These are phyloP conservation scores for Ceratocystis alfenasii DNA, from an alignment of 2,329 filamentous ascomycete genomes.

Conservation along the genomic window DNA sequence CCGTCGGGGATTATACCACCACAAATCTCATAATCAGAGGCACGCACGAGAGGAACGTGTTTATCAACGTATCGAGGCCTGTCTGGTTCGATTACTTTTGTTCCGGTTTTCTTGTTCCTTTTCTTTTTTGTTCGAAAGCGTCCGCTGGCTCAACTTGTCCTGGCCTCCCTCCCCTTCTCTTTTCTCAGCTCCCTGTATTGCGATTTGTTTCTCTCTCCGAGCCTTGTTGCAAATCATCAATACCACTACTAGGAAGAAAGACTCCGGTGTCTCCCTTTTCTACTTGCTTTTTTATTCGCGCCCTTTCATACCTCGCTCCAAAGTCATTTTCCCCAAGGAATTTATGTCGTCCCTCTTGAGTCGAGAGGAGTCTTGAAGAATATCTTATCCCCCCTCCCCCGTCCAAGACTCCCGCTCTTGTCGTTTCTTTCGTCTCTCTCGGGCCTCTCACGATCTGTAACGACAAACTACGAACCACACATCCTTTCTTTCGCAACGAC, in stretches of 20 bases:
- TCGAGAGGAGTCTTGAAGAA: conserved; percentile 1
- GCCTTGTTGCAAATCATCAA: conserved; percentile 1
- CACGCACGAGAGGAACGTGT: not conserved
- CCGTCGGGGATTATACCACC: not conserved
- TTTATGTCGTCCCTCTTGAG: not conserved
- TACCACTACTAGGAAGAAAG: not conserved
- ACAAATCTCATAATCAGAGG: not conserved
- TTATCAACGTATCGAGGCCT: conserved; percentile 6
- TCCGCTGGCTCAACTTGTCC: not conserved
- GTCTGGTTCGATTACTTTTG: not conserved
- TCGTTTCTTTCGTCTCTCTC: not conserved
- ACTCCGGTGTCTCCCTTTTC: conserved; percentile 1
- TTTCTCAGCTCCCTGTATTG: conserved; percentile 10
- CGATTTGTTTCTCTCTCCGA: conserved; percentile 10
- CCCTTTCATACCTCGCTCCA: not conserved
- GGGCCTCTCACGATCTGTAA: not conserved
- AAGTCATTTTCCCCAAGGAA: not conserved
- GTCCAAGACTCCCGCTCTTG: not conserved
- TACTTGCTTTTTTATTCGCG: not conserved
- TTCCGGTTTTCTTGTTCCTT: not conserved
- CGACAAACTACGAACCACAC: conserved; percentile 6
- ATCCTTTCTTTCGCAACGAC: not conserved
- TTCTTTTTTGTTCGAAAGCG: not conserved
- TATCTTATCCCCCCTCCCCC: conserved; percentile 12
- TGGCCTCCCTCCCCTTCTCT: not conserved